Evolutionary conservation across 805 yeast genomes (phyloP).

Genomic region (Saccharomyces cerevisiae): DNA sequence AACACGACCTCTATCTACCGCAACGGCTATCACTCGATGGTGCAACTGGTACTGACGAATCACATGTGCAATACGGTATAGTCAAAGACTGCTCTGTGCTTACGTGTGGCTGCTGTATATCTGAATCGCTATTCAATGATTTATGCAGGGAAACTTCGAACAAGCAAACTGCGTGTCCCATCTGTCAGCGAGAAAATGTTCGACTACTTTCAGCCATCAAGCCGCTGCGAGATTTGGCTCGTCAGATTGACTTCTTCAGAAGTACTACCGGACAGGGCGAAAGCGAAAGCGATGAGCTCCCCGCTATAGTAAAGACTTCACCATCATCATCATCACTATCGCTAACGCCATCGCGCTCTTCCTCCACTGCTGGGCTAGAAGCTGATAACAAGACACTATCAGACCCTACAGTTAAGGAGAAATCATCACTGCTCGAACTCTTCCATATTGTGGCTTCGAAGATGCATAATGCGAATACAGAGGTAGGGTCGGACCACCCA

Average conservation of each 20-base stretch:
- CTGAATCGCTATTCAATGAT: constrained; percentile 14
- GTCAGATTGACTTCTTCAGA: constrained; percentile 14
- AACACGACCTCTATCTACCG: constrained; percentile 24
- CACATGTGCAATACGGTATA: constrained; percentile 17
- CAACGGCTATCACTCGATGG: constrained; percentile 15
- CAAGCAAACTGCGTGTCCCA: constrained; percentile 29
- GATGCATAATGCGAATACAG: constrained; percentile 7
- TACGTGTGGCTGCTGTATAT: constrained; percentile 25
- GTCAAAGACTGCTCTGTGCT: constrained; percentile 21
- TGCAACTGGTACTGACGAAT: constrained; percentile 5
- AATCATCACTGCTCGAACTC: neutral
- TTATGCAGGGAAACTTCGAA: constrained; percentile 4
- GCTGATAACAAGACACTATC: neutral
- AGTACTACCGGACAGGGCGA: neutral
- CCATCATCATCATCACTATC: neutral
- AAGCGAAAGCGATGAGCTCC: neutral
- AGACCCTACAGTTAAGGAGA: neutral
- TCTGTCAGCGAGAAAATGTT: constrained; percentile 24
- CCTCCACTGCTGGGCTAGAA: neutral
- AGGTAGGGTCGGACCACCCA: neutral
- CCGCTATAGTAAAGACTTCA: neutral
- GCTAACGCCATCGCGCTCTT: neutral
- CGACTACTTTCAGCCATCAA: constrained; percentile 28
- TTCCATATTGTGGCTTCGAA: constrained; percentile 1
- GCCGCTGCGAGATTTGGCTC: constrained; percentile 28